Evolutionary conservation across 148 eudicot genomes (phyloP).

Genomic region (Rheum nobile): DNA sequence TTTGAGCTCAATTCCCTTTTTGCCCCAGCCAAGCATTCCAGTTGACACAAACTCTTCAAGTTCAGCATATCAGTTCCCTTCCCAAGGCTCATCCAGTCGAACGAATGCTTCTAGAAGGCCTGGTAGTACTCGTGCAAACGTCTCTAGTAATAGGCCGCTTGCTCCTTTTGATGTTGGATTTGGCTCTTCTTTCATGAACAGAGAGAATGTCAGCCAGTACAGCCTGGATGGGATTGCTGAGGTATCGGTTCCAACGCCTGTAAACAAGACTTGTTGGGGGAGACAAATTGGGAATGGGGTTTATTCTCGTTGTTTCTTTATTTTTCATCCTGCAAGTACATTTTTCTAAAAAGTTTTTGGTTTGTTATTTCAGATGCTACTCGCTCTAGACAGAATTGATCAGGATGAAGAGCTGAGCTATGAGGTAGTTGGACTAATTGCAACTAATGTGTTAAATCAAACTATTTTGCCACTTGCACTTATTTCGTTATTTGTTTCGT

Average conservation of each 20-base stretch:
- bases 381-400: constrained; percentile 79
- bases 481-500: constrained; percentile 9
- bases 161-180: constrained; percentile 31
- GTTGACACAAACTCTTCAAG: constrained; percentile 15
- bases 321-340: background rate
- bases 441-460: background rate
- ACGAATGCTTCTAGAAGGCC: constrained; percentile 23
- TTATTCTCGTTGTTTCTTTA: background rate
- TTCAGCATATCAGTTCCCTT: constrained; percentile 20
- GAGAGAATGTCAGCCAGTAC: constrained; percentile 35
- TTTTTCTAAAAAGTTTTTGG: constrained; percentile 3
- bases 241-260: constrained; percentile 35
- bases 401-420: constrained; percentile 65
- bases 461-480: background rate
- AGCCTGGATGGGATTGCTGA: constrained; percentile 69
- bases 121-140: constrained; percentile 21
- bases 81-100: constrained; percentile 22
- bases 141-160: constrained; percentile 15
- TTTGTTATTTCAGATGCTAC: constrained; percentile 38
- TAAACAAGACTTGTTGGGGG: constrained; percentile 5
- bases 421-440: constrained; percentile 53
- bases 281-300: background rate
- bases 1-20: constrained; percentile 13
- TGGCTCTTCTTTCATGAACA: constrained; percentile 32
- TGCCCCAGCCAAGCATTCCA: constrained; percentile 24